Evolutionary conservation across 768 basidiomycete genomes (phyloP), one percentile per base, ranked within the genome.

Genomic region (Boletus vinaceobasis): DNA sequence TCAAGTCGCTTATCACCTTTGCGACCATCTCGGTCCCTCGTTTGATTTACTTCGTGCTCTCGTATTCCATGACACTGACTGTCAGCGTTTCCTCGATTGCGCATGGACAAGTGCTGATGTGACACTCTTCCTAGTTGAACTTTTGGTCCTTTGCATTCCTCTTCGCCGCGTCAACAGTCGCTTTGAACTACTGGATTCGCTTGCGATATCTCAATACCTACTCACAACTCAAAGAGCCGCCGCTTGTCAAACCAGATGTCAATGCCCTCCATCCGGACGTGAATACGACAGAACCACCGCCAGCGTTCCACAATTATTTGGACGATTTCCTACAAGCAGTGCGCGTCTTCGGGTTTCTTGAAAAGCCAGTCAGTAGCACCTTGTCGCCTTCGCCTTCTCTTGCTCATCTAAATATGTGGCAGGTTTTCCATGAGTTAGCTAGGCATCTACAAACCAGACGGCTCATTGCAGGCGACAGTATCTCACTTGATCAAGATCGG

Each of bases 311-410:
- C 69, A 95, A 96, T 64, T 98, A 98, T 63, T 79, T 98, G 27
- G 96, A 98, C 68, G 97, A 99, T 65, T 98, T 99, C 68, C 72
- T 98, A 51, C 88, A 95, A 62, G 97, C 97, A 11, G 91, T 99
- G 53, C 83, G 95, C 44, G 91, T 99, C 10, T 99, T 99, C 64
- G 97, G 97, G 19, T 98, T 98, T 68, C 75, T 86, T 10, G 97
- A 99, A 74, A 98, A 97, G 73, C 95, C 95, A 0, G 97, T 95
- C 60, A 56, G 87, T 64, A 4, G 44, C 27, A 8, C 29, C 4
- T 29, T 31, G 11, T 29, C 17, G 31, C 17, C 17, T 5, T 26
- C 6, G 9, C 7, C 6, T 11, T n/a, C 47, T 35, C 29, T 32
- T 27, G 19, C 17, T 36, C n/a, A 36, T 33, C 36, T 35, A 42